phyloP scores from a whole-genome alignment of 148 eudicot genomes.

The Chenopodium suecicum region DNA sequence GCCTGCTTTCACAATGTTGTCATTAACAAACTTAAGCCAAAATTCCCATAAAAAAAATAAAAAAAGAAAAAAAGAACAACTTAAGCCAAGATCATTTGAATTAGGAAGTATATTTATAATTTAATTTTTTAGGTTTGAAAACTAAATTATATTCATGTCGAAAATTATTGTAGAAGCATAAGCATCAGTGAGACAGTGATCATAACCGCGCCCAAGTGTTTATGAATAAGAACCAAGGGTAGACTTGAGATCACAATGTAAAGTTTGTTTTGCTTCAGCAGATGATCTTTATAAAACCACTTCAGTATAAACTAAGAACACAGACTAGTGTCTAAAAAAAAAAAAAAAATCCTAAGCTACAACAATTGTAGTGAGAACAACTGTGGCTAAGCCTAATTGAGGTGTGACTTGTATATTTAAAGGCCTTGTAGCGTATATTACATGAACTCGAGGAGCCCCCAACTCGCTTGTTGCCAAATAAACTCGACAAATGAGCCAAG shows the following conservation, averaged over 20 bases:
- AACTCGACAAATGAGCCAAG: background rate
- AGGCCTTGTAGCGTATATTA: background rate
- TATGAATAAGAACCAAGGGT: background rate
- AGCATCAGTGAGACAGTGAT: too few relatives aligned
- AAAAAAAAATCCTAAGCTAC: background rate
- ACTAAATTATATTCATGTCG: too few relatives aligned
- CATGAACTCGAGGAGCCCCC: background rate
- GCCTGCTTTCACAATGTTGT: too few relatives aligned
- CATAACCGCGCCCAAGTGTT: background rate
- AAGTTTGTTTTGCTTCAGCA: background rate
- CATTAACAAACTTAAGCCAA: too few relatives aligned
- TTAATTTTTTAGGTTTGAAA: too few relatives aligned
- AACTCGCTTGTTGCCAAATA: background rate
- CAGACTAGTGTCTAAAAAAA: background rate
- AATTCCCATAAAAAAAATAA: too few relatives aligned
- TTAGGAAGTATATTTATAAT: too few relatives aligned
- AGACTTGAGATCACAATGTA: background rate
- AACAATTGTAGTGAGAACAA: background rate
- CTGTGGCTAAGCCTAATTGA: background rate
- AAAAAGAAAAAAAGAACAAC: too few relatives aligned
- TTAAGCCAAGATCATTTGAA: too few relatives aligned
- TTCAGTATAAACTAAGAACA: background rate
- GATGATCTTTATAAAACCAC: background rate
- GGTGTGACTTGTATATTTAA: constrained; percentile 5
- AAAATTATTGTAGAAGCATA: background rate